Percentiles rank a stretch among this genome's conserved stretches.
These are phyloP conservation scores for Leccinum subgranulosum DNA, from an alignment of 768 basidiomycete genomes.

Conservation along the genomic window DNA sequence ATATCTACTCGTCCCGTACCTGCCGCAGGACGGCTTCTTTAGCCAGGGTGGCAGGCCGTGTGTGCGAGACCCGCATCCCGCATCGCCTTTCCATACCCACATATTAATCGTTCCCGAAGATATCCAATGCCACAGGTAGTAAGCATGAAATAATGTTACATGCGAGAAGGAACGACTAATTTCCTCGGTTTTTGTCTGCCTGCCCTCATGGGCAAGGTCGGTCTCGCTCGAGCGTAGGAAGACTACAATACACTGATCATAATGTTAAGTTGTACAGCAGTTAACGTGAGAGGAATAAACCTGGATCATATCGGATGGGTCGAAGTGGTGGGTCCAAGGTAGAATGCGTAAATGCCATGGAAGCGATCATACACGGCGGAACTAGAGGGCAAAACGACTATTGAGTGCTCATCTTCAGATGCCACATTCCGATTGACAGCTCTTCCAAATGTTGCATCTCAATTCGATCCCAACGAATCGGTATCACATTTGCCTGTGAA, in stretches of 20 bases:
- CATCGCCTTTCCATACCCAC: constrained; percentile 6
- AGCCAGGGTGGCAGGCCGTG: background rate
- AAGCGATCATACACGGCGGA: constrained; percentile 8
- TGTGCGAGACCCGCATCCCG: background rate
- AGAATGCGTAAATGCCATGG: constrained; percentile 2
- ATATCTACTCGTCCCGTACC: background rate
- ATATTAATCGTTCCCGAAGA: constrained; percentile 9
- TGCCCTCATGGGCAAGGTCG: background rate
- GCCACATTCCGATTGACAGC: constrained; percentile 65
- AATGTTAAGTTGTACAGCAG: constrained; percentile 19
- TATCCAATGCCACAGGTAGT: background rate
- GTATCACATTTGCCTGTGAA: constrained; percentile 62
- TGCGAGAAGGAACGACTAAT: background rate
- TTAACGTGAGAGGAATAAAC: constrained; percentile 1
- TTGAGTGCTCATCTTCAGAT: constrained; percentile 50
- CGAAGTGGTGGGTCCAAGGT: constrained; percentile 6
- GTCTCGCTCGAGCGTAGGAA: background rate
- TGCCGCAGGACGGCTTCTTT: constrained; percentile 1
- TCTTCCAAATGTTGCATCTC: constrained; percentile 73
- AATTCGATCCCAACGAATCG: constrained; percentile 65
- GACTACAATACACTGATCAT: constrained; percentile 16
- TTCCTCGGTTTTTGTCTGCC: background rate
- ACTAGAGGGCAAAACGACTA: constrained; percentile 14
- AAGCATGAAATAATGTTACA: constrained; percentile 23
- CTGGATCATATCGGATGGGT: constrained; percentile 10